Evolutionary conservation across 2,329 filamentous ascomycete genomes (phyloP).

Genomic region (Ceratocystis alfenasii): DNA sequence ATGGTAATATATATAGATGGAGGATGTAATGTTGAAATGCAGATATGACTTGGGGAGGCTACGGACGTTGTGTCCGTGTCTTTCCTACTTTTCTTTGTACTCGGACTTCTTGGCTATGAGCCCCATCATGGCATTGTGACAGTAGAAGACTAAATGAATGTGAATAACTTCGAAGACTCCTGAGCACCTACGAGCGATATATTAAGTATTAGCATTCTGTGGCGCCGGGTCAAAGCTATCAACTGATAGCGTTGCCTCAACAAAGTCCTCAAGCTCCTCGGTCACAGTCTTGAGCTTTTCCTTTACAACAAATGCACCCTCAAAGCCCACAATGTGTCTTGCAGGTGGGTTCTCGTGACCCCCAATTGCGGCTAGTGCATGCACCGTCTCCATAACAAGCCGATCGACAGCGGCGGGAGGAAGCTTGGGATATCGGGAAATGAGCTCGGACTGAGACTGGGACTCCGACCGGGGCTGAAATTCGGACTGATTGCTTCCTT

Average conservation of each 20-base stretch:
- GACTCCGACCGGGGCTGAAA: background rate
- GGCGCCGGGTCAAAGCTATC: constrained; percentile 35
- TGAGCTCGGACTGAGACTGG: constrained; percentile 31
- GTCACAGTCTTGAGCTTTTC: constrained; percentile 95
- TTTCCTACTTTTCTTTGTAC: constrained; percentile 1
- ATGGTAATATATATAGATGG: constrained; percentile 1
- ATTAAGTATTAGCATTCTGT: background rate
- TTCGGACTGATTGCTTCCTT: background rate
- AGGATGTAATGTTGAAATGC: constrained; percentile 6
- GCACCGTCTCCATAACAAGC: constrained; percentile 77
- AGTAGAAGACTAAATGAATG: background rate
- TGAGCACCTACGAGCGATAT: no score
- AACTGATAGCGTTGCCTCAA: constrained; percentile 75
- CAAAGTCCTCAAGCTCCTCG: constrained; percentile 91
- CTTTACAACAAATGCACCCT: constrained; percentile 77
- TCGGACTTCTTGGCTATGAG: background rate
- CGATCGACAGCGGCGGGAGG: constrained; percentile 55
- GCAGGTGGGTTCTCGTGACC: constrained; percentile 93
- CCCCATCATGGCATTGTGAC: background rate
- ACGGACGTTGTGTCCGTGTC: background rate
- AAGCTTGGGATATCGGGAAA: constrained; percentile 64
- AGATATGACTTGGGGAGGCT: background rate
- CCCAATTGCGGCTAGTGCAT: constrained; percentile 81
- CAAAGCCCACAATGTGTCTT: constrained; percentile 82
- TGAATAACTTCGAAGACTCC: background rate